Conservation (phyloP, 78 protist species). For the Dictyostelium firmibasis region DNA sequence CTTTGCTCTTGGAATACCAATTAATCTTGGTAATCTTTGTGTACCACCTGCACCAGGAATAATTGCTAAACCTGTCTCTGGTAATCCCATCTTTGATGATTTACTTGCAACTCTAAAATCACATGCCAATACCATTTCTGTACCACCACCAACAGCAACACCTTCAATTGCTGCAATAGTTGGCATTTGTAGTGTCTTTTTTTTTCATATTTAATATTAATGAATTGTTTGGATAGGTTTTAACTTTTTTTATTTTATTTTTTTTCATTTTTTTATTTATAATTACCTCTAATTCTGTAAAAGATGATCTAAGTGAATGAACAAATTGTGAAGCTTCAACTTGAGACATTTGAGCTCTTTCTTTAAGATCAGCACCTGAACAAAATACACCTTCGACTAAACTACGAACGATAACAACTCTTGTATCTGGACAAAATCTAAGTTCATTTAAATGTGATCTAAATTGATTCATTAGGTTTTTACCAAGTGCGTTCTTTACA, state of each 20-base stretch:
- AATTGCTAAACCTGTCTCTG: slow-evolving; percentile 93
- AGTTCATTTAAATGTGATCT: slow-evolving; percentile 10
- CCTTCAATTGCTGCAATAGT: slow-evolving; percentile 92
- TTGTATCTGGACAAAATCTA: slow-evolving; percentile 29
- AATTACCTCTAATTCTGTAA: slow-evolving; percentile 81
- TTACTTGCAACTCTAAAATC: slow-evolving; percentile 88
- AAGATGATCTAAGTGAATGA: slow-evolving; percentile 70
- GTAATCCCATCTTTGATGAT: slow-evolving; percentile 86
- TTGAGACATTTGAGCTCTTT: slow-evolving; percentile 89
- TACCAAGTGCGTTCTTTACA: slow-evolving; percentile 83
- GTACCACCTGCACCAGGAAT: slow-evolving; percentile 98
- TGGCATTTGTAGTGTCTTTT: slow-evolving; percentile 80
- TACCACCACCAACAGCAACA: slow-evolving; percentile 95
- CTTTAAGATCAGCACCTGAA: slow-evolving; percentile 97
- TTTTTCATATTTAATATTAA: no score
- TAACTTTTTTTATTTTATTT: neutral
- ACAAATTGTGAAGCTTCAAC: slow-evolving; percentile 89
- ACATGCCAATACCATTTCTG: slow-evolving; percentile 94
- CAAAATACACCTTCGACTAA: slow-evolving; percentile 86
- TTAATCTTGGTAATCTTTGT: slow-evolving; percentile 90
- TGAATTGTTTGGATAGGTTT: no score
- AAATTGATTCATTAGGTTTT: slow-evolving; percentile 38
- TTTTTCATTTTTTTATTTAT: neutral
- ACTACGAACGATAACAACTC: slow-evolving; percentile 66
- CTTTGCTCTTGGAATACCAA: slow-evolving; percentile 87